Base-by-base conservation (phyloP, 2,329 filamentous ascomycete genomes). In the Clarireedia paspali region DNA sequence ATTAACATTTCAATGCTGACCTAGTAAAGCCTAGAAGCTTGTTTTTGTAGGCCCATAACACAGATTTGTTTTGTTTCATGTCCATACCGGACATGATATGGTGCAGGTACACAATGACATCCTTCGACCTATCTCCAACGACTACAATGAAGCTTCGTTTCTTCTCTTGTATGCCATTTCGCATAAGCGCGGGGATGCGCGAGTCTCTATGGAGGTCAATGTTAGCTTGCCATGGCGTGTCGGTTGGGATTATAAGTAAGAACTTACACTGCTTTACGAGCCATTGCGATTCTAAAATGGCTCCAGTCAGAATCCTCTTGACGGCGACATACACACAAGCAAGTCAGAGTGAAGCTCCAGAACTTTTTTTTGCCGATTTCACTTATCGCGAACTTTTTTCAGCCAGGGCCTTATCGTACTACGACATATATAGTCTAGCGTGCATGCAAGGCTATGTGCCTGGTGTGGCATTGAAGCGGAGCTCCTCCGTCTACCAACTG, bases 41-140 rank as follows among this genome's bases (percentile, higher is more conserved):
- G 72, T 95, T 95, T 79, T 97, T 97, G 77, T 99, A 99, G 20
- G 94, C 92, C 94, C 94, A 99, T 10, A 99, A 77, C 3, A 99
- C 91, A 12, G 89, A 94, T 73, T 97, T 97, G 76, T 94, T 95
- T 72, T 95, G 84, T 74, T 95, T 95, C 62, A 96, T 83, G 70
- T 96, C 89, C 69, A 88, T 85, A 65, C 83, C 88, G 50, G 91
- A 87, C 78, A 96, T 88, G 68, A 99, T 95, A 69, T 94, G 91
- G 74, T 97, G 91, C 58, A 91, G 80, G 70, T 96, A 85, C 63
- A 97, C 91, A 70, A 99, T 97, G 65, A 92, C 90, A 78, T 99
- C 94, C 73, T 99, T 99, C 63, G 91, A 84, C 57, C 84, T 84
- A 72, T 99, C 91, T 68, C 94, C 94, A 47, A 99, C 92, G 24